Base-by-base conservation (phyloP, 169 alveolate species). In the Cryptosporidium bovis region DNA sequence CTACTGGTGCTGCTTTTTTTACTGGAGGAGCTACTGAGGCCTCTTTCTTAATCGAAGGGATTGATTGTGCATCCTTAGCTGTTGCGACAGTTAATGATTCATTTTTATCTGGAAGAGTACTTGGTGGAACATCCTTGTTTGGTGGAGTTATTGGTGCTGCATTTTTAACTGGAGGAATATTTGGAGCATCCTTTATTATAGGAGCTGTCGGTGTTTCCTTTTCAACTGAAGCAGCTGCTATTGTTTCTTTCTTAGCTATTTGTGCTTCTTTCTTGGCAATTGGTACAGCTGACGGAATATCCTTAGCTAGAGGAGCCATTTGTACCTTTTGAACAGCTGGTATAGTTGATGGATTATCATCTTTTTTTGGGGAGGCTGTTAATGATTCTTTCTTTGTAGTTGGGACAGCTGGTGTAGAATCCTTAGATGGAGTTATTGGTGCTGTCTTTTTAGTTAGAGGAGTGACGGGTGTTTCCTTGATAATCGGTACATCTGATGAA, bases 21-120 rank as follows among this genome's bases (percentile, higher is more conserved):
- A 24, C 36, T 16, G 82, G 82, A 13, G 82, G 82, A 13, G 29
- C 62, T 20, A 62, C 31, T 40, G 82, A 55, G 2, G 82, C 82
- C 10, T 33, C 82, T 55, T 66, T 66, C 2, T 66, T 66, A 10
- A 20, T 20, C 0, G 69, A 10, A 64, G 82, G 33, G 1, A 34
- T 3, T 2, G 53, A 31, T 13, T 67, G 34, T 24, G 66, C 83
- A 0, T 53, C 66, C 6, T 69, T 50, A 29, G 34, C 24, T 36
- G 2, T 65, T 66, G 65, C 40, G 0, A 1, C 27, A 48, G 46
- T 31, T 29, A 53, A 20, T 3, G 71, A 8, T 0, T 0, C 82
- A 66, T 66, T 1, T 10, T 66, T 66, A 66, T 0, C 31, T 29
- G 82, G 65, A 48, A 1, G 13, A 31, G 68, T 40, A 1, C 56